Percentiles rank a stretch among this genome's conserved stretches.
Evolutionary conservation across 345 rosid species (phyloP).

Genomic region (Citrus mangshanensis): DNA sequence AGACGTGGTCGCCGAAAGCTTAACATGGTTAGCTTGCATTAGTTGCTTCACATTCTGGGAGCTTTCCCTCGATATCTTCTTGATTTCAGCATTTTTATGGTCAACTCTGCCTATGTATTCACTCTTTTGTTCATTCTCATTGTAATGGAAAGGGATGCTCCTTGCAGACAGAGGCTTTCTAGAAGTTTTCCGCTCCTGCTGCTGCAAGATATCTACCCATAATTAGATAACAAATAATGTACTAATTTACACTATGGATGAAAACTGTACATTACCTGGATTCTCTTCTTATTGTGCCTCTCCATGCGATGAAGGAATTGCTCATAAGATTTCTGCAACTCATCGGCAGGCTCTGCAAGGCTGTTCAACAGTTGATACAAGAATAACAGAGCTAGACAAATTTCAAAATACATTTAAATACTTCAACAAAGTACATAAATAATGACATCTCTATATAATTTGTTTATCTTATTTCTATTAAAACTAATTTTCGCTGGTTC

Average conservation of each 20-base stretch:
- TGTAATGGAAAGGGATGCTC: conserved; percentile 14
- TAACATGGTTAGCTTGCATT: conserved; percentile 19
- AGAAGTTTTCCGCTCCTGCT: conserved; percentile 38
- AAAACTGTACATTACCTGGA: conserved; percentile 42
- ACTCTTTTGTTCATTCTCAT: conserved; percentile 20
- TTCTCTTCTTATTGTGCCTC: conserved; percentile 61
- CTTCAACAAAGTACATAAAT: not conserved
- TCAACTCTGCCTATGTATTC: conserved; percentile 19
- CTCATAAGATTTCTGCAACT: conserved; percentile 78
- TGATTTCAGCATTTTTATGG: not conserved
- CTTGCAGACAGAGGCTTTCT: conserved; percentile 25
- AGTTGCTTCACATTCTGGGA: conserved; percentile 19
- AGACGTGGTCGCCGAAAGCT: not conserved
- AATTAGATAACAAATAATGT: conserved; percentile 11
- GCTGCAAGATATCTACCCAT: conserved; percentile 26
- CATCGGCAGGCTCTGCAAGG: conserved; percentile 84
- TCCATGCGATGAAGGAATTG: conserved; percentile 76
- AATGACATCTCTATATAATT: not conserved
- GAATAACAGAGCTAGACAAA: conserved; percentile 5
- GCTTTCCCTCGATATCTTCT: conserved; percentile 10
- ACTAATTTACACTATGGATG: not conserved
- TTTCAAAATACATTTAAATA: not conserved
- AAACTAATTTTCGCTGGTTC: not conserved
- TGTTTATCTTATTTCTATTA: not conserved
- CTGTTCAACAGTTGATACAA: conserved; percentile 32